Base-by-base conservation (phyloP, 208 protist genomes). In the Trypanosoma congolense region DNA sequence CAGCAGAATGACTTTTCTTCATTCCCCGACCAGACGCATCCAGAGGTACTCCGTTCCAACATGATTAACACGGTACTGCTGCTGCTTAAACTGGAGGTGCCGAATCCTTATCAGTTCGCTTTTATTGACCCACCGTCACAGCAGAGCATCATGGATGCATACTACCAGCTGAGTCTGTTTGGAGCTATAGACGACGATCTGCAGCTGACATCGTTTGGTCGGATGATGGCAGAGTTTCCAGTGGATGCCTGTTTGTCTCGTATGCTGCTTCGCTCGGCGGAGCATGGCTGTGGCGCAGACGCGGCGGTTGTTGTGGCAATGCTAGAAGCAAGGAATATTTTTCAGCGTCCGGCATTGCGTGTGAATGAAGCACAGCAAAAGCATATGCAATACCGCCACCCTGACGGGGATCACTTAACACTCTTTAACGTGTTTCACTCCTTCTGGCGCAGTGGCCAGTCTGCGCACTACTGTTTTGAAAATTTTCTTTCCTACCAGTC, bases 121-220 rank as follows among this genome's bases (percentile, higher is more conserved):
- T 99, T 99, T 40, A 93, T 99, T 77, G 98, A 99, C 68, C 72
- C 91, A 22, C 98, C 98, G 4, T 97, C 97, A 5, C 75, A 96
- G 2, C 82, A 98, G 61, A 97, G 95, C 12, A 71, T 99, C 2
- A 96, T 97, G 35, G 77, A 96, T 30, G 97, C 98, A 10, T 93
- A 96, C 42, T 94, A 94, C 47, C 87, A 99, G 50, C 88, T 99
- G 1, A 92, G 99, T 67, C 97, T 97, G 69, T 87, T 99, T 16
- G 98, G 97, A 5, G 98, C 98, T 3, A 80, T 99, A 28, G 89
- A 99, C 74, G 97, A 98, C 29, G 96, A 95, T 22, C 46, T 90
- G 10, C 62, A 63, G 35, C 56, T 95, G 36, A 95, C 83, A 5
- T 65, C 69, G 2, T 75, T 95, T 48, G 88, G 88, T 5, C 54